Evolutionary conservation across 805 yeast genomes (phyloP), one percentile per base, ranked within the genome.

Genomic region (Saccharomyces paradoxus): DNA sequence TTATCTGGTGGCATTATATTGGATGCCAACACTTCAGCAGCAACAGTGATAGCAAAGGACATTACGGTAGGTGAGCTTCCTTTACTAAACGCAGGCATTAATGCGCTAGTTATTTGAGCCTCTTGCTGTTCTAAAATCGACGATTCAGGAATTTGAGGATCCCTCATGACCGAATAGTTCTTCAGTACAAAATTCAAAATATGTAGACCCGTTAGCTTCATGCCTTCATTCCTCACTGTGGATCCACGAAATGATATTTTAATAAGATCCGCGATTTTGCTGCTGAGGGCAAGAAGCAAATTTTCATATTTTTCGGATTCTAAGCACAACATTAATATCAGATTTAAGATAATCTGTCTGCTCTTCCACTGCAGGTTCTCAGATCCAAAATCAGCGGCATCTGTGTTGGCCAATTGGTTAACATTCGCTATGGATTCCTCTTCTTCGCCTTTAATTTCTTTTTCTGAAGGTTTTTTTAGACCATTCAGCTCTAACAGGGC

Each of bases 91-190:
- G 96, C 89, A 0, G 97, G 96, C 50, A 89, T 80, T 54, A 92
- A 75, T 0, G 98, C 96, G 55, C 96, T 85, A 9, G 88, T 84
- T 9, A 94, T 88, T 62, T 89, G 97, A 0, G 98, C 98, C 63
- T 94, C 97, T 63, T 87, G 96, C 69, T 91, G 97, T 60, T 88
- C 96, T 47, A 92, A 72, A 9, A 90, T 76, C 0, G 92, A 80
- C 14, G 80, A 79, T 2, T 83, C 82, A 0, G 88, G 85, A 61
- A 83, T 85, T 29, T 87, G 78, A 0, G 92, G 89, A 65, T 87
- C 96, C 10, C 74, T 78, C 50, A 82, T 69, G 27, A 77, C 76
- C 0, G 89, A 83, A 68, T 81, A 86, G 1, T 79, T 71, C 8
- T 74, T 77, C 30, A 94, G 73, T 1, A 87, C 75, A 48, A 80